phyloP scores from a whole-genome alignment of 345 rosid genomes.

The Rhodamnia rubescens region DNA sequence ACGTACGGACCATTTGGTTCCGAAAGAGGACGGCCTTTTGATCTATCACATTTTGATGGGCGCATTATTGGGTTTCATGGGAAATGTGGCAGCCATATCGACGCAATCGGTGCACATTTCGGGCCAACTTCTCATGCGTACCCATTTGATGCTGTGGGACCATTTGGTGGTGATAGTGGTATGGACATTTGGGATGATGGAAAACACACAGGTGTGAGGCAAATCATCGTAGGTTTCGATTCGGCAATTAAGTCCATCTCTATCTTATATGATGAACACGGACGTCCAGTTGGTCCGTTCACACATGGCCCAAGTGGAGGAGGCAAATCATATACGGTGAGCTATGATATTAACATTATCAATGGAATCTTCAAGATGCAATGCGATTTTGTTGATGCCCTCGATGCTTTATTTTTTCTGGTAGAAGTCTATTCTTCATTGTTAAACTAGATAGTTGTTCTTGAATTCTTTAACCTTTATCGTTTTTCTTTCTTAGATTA shows the following conservation, averaged over 20 bases:
- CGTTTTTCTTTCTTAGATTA: background rate
- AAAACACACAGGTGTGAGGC: background rate
- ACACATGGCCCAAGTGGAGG: background rate
- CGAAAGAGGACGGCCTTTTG: background rate
- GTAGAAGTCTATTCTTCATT: background rate
- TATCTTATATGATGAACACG: background rate
- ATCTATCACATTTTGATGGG: background rate
- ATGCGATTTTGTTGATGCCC: background rate
- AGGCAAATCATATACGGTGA: background rate
- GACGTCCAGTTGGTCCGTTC: background rate
- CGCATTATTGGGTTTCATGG: background rate
- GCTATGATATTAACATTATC: background rate
- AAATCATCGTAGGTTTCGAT: background rate
- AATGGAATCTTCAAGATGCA: background rate
- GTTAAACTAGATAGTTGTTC: background rate
- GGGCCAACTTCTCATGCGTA: background rate
- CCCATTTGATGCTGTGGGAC: background rate
- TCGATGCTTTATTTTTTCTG: background rate
- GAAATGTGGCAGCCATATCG: background rate
- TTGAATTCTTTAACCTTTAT: background rate
- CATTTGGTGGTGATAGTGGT: background rate
- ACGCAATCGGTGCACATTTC: background rate
- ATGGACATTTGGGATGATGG: background rate
- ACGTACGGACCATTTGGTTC: background rate
- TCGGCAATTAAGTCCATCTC: background rate